These are phyloP conservation scores for Daedalea quercina DNA, from an alignment of 768 basidiomycete genomes.

Conservation along the genomic window DNA sequence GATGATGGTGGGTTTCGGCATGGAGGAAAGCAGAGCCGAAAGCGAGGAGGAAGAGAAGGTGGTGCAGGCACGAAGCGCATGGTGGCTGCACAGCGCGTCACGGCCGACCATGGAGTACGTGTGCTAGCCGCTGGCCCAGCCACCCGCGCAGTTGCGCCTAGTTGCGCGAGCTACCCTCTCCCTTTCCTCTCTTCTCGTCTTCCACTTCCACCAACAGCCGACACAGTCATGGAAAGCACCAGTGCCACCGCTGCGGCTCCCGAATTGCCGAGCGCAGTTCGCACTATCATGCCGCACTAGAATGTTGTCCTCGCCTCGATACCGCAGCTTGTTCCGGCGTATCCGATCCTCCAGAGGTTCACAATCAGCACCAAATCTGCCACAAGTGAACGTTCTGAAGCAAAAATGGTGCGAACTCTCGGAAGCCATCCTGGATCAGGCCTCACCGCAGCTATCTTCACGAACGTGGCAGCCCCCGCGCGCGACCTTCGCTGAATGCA, in stretches of 20 bases:
- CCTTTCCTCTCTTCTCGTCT: not conserved
- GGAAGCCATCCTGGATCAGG: not conserved
- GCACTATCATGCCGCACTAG: not conserved
- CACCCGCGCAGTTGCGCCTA: not conserved
- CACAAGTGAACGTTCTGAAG: not conserved
- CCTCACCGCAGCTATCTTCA: not conserved
- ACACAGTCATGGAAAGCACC: not conserved
- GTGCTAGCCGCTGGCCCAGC: not conserved
- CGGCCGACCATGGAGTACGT: not conserved
- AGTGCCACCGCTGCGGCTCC: not conserved
- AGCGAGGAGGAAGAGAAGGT: not conserved
- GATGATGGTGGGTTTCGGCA: conserved; percentile 51
- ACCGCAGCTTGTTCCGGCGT: not conserved
- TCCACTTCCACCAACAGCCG: too few species aligned
- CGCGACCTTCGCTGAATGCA: not conserved
- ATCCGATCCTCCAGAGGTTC: not conserved
- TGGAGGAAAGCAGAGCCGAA: conserved; percentile 16
- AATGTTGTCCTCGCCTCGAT: not conserved
- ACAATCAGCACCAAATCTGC: not conserved
- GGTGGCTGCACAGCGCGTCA: not conserved
- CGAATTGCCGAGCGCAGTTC: not conserved
- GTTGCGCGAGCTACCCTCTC: too few species aligned
- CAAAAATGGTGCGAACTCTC: not conserved
- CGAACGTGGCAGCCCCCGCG: not conserved
- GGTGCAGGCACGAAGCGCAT: not conserved